Base-by-base conservation (phyloP, 352 stramenopile genomes). In the Globisporangium sylvaticum region DNA sequence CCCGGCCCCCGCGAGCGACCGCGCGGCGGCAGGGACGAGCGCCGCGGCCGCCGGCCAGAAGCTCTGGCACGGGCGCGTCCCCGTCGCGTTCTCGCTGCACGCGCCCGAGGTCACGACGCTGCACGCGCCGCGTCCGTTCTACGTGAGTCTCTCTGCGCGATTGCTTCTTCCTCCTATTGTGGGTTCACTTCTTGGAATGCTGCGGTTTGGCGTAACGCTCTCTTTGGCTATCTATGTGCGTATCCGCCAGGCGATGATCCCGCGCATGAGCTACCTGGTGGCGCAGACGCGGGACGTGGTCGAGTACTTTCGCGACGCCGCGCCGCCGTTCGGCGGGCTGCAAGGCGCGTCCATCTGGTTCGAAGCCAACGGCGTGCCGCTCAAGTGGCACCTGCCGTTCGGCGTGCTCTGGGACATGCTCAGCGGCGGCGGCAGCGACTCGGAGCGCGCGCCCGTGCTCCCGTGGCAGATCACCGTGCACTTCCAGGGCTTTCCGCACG, bases 301-400 rank as follows among this genome's bases (percentile, higher is more conserved):
- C 64, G 83, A 93, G 68, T 90, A 92, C 73, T 92, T 95, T 58
- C 81, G 75, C 22, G 82, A 93, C 46, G 83, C 82, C 25, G 83
- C 85, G 29, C 87, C 87, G 20, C 83, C 84, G 24, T 80, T 92
- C 65, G 76, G 81, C 4, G 76, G 68, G 4, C 74, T 85, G 37
- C 81, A 87, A 3, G 75, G 73, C 44, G 71, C 76, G 9, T 76
- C 67, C 32, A 86, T 95, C 56, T 95, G 87, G 87, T 91, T 95
- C 65, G 83, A 90, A 25, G 73, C 71, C 20, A 71, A 86, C 29
- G 78, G 79, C 24, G 67, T 73, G 7, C 83, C 84, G 37, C 76
- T 95, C 61, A 87, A 89, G 60, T 95, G 87, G 87, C 87, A 95
- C 57, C 44, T 93, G 46, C 87, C 87, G 1, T 90, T 90, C 42